Percentiles rank a stretch among this genome's conserved stretches.
Evolutionary conservation across 73 alveolate genomes (phyloP).

Genomic region (Paramecium biaurelia): DNA sequence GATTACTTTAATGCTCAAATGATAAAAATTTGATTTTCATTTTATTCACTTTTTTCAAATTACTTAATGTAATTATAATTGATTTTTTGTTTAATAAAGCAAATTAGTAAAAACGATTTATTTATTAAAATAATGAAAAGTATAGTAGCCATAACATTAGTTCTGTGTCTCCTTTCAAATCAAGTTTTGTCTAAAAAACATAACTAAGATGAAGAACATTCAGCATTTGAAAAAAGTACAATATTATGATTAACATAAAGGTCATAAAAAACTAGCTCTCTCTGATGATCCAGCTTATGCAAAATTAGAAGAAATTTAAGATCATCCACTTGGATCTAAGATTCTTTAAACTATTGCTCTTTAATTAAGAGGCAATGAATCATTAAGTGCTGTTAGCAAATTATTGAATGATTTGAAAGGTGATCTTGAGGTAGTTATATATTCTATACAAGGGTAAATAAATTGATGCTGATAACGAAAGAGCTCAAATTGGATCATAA

Average conservation of each 20-base stretch:
- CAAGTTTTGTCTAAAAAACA: conserved; percentile 17
- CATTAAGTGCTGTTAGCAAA: conserved; percentile 55
- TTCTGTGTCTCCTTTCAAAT: conserved; percentile 7
- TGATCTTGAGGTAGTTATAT: conserved; percentile 20
- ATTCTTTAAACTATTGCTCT: conserved; percentile 40
- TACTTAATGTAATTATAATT: neutral
- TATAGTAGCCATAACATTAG: neutral
- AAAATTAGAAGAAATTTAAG: conserved; percentile 49
- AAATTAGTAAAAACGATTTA: neutral
- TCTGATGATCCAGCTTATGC: conserved; percentile 44
- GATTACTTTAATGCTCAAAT: neutral
- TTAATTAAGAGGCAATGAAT: conserved; percentile 51
- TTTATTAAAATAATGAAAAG: conserved; percentile 21
- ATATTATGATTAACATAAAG: neutral
- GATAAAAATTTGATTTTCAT: neutral
- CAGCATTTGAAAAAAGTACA: conserved; percentile 38
- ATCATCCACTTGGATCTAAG: conserved; percentile 44
- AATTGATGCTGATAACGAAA: conserved; percentile 43
- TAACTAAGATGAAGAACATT: conserved; percentile 16
- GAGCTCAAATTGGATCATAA: conserved; percentile 52
- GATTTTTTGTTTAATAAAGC: neutral
- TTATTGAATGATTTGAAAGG: conserved; percentile 40
- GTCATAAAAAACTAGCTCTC: neutral
- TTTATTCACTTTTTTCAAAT: neutral
- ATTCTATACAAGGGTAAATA: neutral